phyloP scores from a whole-genome alignment of 768 basidiomycete species.

The Amanita brunnescens region DNA sequence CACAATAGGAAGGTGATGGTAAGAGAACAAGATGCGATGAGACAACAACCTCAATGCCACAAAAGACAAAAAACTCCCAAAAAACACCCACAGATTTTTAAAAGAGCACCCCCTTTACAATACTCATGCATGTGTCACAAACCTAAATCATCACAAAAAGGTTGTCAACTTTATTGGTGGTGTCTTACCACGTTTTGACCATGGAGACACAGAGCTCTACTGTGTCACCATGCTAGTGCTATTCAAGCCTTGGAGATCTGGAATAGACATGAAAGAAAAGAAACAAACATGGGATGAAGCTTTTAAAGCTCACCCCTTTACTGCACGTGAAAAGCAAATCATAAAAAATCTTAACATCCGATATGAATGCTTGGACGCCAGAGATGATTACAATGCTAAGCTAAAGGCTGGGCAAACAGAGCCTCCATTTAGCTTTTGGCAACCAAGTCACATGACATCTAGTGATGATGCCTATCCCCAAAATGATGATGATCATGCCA shows the following conservation, averaged over 20 bases:
- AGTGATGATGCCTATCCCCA: background rate
- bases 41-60: no score
- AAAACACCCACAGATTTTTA: no score
- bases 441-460: background rate
- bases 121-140: no score
- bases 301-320: conserved; percentile 10
- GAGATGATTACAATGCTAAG: conserved; percentile 22
- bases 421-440: background rate
- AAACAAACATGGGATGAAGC: conserved; percentile 17
- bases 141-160: no score
- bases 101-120: no score
- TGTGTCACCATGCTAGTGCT: conserved; percentile 25
- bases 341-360: conserved; percentile 24
- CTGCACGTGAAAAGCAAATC: conserved; percentile 7
- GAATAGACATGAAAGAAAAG: conserved; percentile 17
- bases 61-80: no score
- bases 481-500: background rate
- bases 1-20: no score
- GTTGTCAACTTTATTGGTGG: conserved; percentile 25
- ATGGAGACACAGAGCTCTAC: conserved; percentile 24
- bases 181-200: conserved; percentile 21
- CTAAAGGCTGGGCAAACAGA: background rate
- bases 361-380: conserved; percentile 27
- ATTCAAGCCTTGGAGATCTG: no score
- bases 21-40: no score